Evolutionary conservation across 2,329 filamentous ascomycete species (phyloP), one percentile per base, ranked within the genome.

Genomic region (Pestalotiopsis sp.): DNA sequence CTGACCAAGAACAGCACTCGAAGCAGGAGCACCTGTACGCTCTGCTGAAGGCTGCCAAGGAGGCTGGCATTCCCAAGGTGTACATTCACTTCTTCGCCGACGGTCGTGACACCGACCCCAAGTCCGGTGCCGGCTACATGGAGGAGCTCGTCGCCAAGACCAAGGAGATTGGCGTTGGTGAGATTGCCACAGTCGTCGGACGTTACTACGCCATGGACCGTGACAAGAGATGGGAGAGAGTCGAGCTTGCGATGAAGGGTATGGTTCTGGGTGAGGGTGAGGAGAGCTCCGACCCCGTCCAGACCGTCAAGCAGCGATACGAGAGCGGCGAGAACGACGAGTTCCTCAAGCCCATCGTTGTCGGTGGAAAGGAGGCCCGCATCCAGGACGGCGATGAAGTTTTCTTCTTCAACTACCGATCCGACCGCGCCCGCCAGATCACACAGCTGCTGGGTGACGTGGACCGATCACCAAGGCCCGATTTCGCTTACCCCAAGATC

Each of bases 351-450:
- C 96, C 96, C 74, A 98, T 99, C 81, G 94, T 99, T 77, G 87
- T 98, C 70, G 93, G 94, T 73, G 96, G 95, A 75, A 89, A 93
- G 75, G 93, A 97, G 77, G 87, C 88, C 71, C 92, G 96, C 75
- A 91, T 99, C 79, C 90, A 97, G 86, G 92, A 98, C 78, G 88
- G 92, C 74, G 96, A 99, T 79, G 95, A 94, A 66, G 88, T 98
- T 77, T 98, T 98, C 89, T 98, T 98, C 90, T 99, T 99, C 93
- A 99, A 99, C 90, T 99, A 99, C 88, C 94, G 96, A 78, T 98
- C 96, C 68, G 96, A 99, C 81, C 95, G 96, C 81, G 95, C 95
- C 66, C 93, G 96, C 75, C 96, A 99, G 82, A 92, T 99, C 80
- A 97, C 94, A 64, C 96, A 98, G 84, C 88, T 99, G 59, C 86